Conservation (phyloP, 2,329 filamentous ascomycete species). For the Cladorrhinum sp. region DNA sequence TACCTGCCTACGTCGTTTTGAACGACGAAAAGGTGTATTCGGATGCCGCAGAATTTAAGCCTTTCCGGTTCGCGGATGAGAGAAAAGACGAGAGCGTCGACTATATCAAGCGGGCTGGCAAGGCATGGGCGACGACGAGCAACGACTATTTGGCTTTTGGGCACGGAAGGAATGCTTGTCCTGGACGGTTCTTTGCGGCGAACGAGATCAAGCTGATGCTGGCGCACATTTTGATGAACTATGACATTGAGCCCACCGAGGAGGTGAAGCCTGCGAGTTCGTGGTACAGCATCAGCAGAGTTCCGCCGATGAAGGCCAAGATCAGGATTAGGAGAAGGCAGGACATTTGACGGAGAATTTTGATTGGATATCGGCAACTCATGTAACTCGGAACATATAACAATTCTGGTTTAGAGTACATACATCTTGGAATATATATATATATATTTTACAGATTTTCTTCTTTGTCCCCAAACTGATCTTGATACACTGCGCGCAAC, state of each 20-base stretch:
- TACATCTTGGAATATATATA: no score
- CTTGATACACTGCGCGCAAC: slow-evolving; percentile 19
- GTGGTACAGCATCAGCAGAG: no score
- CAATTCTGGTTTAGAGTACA: no score
- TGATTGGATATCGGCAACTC: no score
- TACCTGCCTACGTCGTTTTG: slow-evolving; percentile 32
- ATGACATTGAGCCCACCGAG: not conserved
- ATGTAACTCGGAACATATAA: no score
- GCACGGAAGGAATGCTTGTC: slow-evolving; percentile 8
- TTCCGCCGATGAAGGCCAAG: no score
- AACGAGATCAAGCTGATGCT: slow-evolving; percentile 10
- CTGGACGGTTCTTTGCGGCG: slow-evolving; percentile 12
- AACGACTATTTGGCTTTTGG: slow-evolving; percentile 9
- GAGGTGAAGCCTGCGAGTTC: no score
- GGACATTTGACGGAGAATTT: no score
- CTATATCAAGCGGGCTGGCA: slow-evolving; percentile 27
- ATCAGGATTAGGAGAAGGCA: no score
- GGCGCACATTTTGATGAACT: slow-evolving; percentile 1
- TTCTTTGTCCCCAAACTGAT: slow-evolving; percentile 5
- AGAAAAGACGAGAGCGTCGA: slow-evolving; percentile 24
- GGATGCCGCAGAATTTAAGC: slow-evolving; percentile 27
- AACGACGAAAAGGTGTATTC: slow-evolving; percentile 28
- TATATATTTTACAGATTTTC: no score
- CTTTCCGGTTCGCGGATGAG: slow-evolving; percentile 29
- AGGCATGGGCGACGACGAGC: slow-evolving; percentile 34